Percentiles rank a stretch among this genome's conserved stretches.
Conservation (phyloP, 805 yeast genomes). For the Yarrowia porcina region DNA sequence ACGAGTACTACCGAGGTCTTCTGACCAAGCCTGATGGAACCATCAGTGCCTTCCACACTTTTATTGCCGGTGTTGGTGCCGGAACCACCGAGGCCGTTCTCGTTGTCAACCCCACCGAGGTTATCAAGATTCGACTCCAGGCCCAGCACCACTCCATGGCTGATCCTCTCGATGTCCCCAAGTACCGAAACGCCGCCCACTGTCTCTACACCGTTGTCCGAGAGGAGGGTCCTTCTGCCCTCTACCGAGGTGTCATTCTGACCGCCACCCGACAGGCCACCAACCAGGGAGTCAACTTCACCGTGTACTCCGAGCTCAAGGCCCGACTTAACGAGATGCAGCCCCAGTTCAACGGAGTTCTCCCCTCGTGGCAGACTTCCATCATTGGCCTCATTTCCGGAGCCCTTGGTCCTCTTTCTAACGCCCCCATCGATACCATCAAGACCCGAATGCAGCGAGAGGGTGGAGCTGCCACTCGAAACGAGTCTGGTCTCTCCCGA, state of each 20-base stretch:
- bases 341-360: conserved; percentile 51
- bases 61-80: conserved; percentile 93
- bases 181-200: conserved; percentile 90
- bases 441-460: conserved; percentile 96
- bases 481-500: conserved; percentile 67
- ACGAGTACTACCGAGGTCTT: conserved; percentile 77
- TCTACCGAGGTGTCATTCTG: conserved; percentile 90
- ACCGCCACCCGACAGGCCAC: conserved; percentile 98
- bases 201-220: conserved; percentile 76
- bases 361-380: conserved; percentile 95
- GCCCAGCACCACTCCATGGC: conserved; percentile 90
- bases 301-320: conserved; percentile 85
- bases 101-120: conserved; percentile 97
- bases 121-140: conserved; percentile 91
- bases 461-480: conserved; percentile 49
- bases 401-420: conserved; percentile 95
- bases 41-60: conserved; percentile 70
- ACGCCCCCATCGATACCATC: conserved; percentile 96
- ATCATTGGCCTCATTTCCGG: conserved; percentile 88
- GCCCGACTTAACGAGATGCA: conserved; percentile 57
- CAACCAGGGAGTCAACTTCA: conserved; percentile 97
- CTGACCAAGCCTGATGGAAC: conserved; percentile 56
- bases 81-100: conserved; percentile 94
- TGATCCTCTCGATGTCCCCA: conserved; percentile 76
- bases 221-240: conserved; percentile 86